phyloP scores from a whole-genome alignment of 768 basidiomycete species.

The Zangia roseola region DNA sequence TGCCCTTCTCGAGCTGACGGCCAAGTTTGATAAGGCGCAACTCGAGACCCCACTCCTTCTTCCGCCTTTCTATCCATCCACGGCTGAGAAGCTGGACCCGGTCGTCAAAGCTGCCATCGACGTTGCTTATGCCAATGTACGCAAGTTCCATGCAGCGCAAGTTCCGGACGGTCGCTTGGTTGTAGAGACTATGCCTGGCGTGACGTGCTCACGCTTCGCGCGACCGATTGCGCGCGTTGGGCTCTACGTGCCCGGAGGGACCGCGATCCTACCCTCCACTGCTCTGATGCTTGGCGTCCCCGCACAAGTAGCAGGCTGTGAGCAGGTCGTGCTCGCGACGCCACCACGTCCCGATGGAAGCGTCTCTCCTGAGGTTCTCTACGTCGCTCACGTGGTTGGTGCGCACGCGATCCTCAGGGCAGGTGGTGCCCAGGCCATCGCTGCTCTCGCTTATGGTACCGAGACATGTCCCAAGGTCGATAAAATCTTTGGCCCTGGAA shows the following conservation, averaged over 20 bases:
- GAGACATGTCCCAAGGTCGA: slow-evolving; percentile 95
- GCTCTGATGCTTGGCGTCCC: slow-evolving; percentile 98
- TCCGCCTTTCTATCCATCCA: slow-evolving; percentile 62
- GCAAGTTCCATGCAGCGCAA: slow-evolving; percentile 90
- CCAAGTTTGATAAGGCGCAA: slow-evolving; percentile 87
- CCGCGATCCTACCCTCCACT: slow-evolving; percentile 93
- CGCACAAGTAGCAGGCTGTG: slow-evolving; percentile 95
- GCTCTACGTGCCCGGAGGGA: slow-evolving; percentile 96
- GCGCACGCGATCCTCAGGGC: slow-evolving; percentile 90
- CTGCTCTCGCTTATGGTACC: slow-evolving; percentile 96
- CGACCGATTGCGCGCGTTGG: slow-evolving; percentile 96
- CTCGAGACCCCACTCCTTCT: slow-evolving; percentile 68
- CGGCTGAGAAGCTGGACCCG: slow-evolving; percentile 55
- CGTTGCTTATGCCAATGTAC: slow-evolving; percentile 86
- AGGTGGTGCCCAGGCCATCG: slow-evolving; percentile 94
- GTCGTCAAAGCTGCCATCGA: slow-evolving; percentile 82
- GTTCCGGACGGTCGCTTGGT: slow-evolving; percentile 63
- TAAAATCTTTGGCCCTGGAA: slow-evolving; percentile 99
- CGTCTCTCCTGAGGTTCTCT: slow-evolving; percentile 96
- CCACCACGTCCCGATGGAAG: slow-evolving; percentile 93
- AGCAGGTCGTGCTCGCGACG: slow-evolving; percentile 88
- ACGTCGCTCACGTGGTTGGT: slow-evolving; percentile 89
- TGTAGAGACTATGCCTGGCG: slow-evolving; percentile 98
- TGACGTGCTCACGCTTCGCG: slow-evolving; percentile 92
- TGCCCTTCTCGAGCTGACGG: slow-evolving; percentile 84